Evolutionary conservation across 177 flowering plant species (phyloP), one percentile per base, ranked within the genome.

Genomic region (Telopea speciosissima): DNA sequence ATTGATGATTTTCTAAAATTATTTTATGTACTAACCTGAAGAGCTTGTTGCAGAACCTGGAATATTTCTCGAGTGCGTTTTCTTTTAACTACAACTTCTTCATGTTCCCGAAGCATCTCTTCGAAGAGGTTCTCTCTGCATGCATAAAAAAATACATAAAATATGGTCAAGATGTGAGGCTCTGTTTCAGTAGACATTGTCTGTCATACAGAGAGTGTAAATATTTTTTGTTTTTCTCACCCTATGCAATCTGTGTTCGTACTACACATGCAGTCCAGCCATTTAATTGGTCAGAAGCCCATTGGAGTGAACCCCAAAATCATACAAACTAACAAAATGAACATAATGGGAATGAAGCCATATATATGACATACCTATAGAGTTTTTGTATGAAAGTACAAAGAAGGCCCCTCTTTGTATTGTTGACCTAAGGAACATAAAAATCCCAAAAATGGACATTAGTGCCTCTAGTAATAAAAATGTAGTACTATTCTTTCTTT

Each of bases 61-160:
- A 68, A 74, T 33, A 74, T 69, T 42, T 81, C 82, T 60, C 33
- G 72, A 19, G 73, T 64, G 16, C 26, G 75, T 45, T 74, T 79
- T 74, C 85, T 78, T 65, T 69, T 78, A 14, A 22, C 56, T 4
- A 61, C 72, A 22, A 81, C 68, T 52, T 84, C 87, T 24, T 79
- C 83, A 40, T 74, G 78, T 73, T 82, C 84, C 66, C 75, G 79
- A 63, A 84, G 72, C 68, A 83, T 70, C 66, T 80, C 83, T 66
- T 83, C 80, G 68, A 81, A 73, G 16, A 77, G 68, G 63, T 80
- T 70, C 62, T 80, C 81, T 63, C 87, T 80, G 81, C 75, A 71
- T 28, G 62, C 22, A 70, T 31, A 12, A 52, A 13, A 52, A 52
- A 52, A 52, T 9, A 52, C 0, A 13, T 49, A 52, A 52, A 52